Conservation (phyloP, 2,329 filamentous ascomycete species). For the Pseudopithomyces chartarum region DNA sequence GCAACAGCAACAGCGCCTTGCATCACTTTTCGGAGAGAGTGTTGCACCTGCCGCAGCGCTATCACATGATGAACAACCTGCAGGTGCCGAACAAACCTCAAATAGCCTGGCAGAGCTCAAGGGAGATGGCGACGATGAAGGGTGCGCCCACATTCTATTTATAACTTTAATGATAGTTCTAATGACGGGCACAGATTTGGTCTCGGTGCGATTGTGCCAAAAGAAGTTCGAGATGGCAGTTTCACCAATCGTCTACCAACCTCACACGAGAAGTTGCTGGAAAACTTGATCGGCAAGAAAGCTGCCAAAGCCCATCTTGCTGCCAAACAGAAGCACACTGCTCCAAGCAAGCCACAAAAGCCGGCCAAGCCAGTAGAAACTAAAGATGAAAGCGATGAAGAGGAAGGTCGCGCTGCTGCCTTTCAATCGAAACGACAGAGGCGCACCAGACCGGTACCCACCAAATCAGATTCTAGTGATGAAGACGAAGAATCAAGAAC, state of each 20-base stretch:
- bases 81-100: constrained; percentile 49
- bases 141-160: constrained; percentile 44
- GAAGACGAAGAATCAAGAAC: constrained; percentile 10
- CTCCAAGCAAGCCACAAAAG: constrained; percentile 28
- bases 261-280: constrained; percentile 51
- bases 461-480: constrained; percentile 13
- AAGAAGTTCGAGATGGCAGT: constrained; percentile 42
- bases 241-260: constrained; percentile 42
- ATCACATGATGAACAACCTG: constrained; percentile 44
- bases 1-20: constrained; percentile 58
- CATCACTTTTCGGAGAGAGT: constrained; percentile 62
- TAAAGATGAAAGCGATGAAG: constrained; percentile 46
- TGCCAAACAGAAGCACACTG: constrained; percentile 27
- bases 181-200: constrained; percentile 38
- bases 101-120: constrained; percentile 58
- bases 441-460: constrained; percentile 18
- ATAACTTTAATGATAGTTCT: neutral
- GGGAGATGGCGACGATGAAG: constrained; percentile 58
- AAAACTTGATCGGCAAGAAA: constrained; percentile 50
- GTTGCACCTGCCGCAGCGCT: constrained; percentile 43
- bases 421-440: constrained; percentile 41
- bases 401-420: constrained; percentile 40
- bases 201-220: constrained; percentile 44
- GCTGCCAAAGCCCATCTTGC: constrained; percentile 42
- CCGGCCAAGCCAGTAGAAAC: constrained; percentile 21